These are phyloP conservation scores for Trichoderma guizhouense DNA, from an alignment of 2,329 filamentous ascomycete species.

Conservation along the genomic window DNA sequence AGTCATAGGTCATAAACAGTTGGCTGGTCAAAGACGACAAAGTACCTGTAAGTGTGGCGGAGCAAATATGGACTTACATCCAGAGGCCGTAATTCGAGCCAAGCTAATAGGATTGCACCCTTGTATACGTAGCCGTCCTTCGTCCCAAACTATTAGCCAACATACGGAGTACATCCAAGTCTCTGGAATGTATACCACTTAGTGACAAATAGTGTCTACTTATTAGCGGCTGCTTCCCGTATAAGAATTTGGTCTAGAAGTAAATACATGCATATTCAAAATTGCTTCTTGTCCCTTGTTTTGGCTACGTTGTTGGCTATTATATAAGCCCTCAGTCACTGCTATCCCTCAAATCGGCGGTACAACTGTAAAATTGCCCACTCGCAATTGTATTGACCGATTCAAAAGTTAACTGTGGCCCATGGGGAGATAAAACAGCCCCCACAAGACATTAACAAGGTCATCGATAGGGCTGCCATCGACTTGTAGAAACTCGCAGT, in stretches of 20 bases:
- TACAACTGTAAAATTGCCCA: not conserved
- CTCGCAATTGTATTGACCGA: not conserved
- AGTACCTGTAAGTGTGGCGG: not conserved
- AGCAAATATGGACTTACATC: not conserved
- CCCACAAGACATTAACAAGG: not conserved
- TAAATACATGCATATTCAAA: not conserved
- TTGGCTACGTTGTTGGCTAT: not conserved
- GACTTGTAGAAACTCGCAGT: not conserved
- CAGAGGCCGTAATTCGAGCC: not conserved
- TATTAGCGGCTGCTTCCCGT: not conserved
- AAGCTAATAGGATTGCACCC: not conserved
- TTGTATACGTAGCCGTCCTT: not conserved
- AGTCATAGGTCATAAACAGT: not conserved
- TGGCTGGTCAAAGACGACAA: not conserved
- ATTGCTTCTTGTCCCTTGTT: not conserved
- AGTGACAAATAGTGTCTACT: not conserved
- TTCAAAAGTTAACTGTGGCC: not conserved
- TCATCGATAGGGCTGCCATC: not conserved
- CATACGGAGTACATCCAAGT: not conserved
- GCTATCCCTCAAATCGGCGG: not conserved
- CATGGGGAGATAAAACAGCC: not conserved
- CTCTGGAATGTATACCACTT: not conserved
- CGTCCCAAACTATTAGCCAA: not conserved
- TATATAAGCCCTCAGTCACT: not conserved
- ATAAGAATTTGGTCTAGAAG: too few relatives aligned